Conservation (phyloP, 306 rosid species). For the Albizia julibrissin region DNA sequence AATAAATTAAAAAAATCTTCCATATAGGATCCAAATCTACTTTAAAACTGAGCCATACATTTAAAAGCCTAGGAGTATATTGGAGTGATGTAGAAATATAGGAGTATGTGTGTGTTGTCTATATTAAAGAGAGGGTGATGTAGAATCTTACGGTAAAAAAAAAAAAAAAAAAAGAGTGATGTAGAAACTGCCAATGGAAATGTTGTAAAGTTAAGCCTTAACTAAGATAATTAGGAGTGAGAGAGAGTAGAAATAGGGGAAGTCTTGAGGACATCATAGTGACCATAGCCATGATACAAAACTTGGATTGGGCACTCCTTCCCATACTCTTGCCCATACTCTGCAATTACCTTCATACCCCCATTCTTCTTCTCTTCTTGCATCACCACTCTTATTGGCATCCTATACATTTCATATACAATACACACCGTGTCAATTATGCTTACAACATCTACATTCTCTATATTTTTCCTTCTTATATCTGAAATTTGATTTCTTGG, state of each 20-base stretch:
- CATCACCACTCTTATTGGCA: slow-evolving; percentile 82
- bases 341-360: slow-evolving; percentile 63
- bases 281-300: slow-evolving; percentile 75
- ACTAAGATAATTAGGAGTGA: neutral
- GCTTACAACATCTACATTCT: neutral
- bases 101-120: too few relatives aligned
- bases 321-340: slow-evolving; percentile 80
- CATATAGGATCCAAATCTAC: too few relatives aligned
- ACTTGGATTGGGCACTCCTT: slow-evolving; percentile 67
- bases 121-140: neutral
- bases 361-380: slow-evolving; percentile 52
- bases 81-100: too few relatives aligned
- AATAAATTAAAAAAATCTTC: too few relatives aligned
- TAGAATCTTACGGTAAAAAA: too few relatives aligned
- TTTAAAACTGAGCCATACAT: too few relatives aligned
- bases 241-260: neutral
- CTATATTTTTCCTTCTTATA: neutral
- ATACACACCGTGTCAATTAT: neutral
- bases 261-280: slow-evolving; percentile 63
- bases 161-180: too few relatives aligned
- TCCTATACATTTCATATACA: slow-evolving; percentile 38
- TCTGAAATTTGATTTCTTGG: neutral
- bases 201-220: neutral
- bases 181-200: neutral
- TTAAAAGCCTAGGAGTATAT: too few relatives aligned